Base-by-base conservation (phyloP, 106 monocot genomes). In the Platanthera guangdongensis region DNA sequence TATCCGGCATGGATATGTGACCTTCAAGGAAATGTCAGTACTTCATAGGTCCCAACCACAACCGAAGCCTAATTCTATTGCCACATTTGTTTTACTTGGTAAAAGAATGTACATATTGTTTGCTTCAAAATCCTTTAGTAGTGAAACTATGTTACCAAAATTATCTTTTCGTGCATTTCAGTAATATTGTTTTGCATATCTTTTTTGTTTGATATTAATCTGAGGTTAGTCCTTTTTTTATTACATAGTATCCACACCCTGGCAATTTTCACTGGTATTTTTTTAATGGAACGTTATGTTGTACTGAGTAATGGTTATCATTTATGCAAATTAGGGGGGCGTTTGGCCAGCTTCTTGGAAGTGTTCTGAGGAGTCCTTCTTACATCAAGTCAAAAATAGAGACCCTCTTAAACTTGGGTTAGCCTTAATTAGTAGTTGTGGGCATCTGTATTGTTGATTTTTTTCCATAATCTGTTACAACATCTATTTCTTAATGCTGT, bases 391-490 rank as follows among this genome's bases (percentile, higher is more conserved):
- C 68, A 95, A 90, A 81, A 86, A 75, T 74, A 87, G 86, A 76
- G 95, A 95, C 81, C 95, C 95, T 78, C 92, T 95, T 83, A 88
- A 86, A 78, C 73, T 90, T 59, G 95, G 95, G 92, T 95, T 45
- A 76, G 87, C 78, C 3, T 72, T 73, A 45, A 28, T 60, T 71
- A 28, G 39, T 49, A 71, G 64, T 51, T 51, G 13, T 72, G 15
- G 72, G 50, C 18, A 50, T 48, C 46, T 76, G 25, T 3, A 57
- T 82, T 5, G 8, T 28, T 81, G 19, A 55, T 14, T 57, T 18
- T 67, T 32, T 14, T 47, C 11, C 32, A 51, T 67, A 45, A 13
- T 19, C 8, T 49, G n/a, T 12, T 75, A 7, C 69, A 50, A 74
- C 19, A 22, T 50, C 1, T 48, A 4, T 65, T 72, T 72, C 9